phyloP scores from a whole-genome alignment of 2,329 filamentous ascomycete species.

The Phaeosphaeriaceae sp. region DNA sequence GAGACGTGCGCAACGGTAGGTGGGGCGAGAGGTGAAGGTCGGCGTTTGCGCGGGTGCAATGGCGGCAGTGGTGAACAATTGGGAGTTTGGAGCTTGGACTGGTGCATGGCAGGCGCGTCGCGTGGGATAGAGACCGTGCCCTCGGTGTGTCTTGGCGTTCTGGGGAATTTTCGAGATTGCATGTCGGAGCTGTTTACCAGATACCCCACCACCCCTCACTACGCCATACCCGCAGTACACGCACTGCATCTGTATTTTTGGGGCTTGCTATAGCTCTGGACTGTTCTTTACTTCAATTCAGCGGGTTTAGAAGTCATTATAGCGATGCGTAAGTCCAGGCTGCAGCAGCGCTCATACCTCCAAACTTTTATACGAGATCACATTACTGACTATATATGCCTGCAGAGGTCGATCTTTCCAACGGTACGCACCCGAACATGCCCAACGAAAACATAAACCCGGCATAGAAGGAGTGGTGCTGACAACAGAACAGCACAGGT shows the following conservation, averaged over 20 bases:
- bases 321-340: slow-evolving; percentile 50
- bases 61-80: slow-evolving; percentile 8
- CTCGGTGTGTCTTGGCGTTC: slow-evolving; percentile 21
- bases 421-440: slow-evolving; percentile 64
- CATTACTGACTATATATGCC: slow-evolving; percentile 32
- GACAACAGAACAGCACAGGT: slow-evolving; percentile 64
- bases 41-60: background rate
- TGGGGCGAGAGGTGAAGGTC: slow-evolving; percentile 4
- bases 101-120: slow-evolving; percentile 19
- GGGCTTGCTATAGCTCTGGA: slow-evolving; percentile 5
- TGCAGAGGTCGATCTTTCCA: slow-evolving; percentile 81
- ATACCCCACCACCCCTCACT: slow-evolving; percentile 38
- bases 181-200: slow-evolving; percentile 29
- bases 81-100: slow-evolving; percentile 9
- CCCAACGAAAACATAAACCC: background rate
- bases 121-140: slow-evolving; percentile 18
- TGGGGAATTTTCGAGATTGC: slow-evolving; percentile 36
- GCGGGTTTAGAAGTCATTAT: slow-evolving; percentile 30
- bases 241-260: slow-evolving; percentile 5
- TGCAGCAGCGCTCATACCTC: slow-evolving; percentile 17
- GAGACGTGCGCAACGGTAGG: slow-evolving; percentile 16
- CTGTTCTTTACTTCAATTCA: slow-evolving; percentile 11
- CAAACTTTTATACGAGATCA: slow-evolving; percentile 2
- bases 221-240: slow-evolving; percentile 13
- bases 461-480: slow-evolving; percentile 7